Base-by-base conservation (phyloP, 2,329 filamentous ascomycete genomes). In the Eurotiales sp. region DNA sequence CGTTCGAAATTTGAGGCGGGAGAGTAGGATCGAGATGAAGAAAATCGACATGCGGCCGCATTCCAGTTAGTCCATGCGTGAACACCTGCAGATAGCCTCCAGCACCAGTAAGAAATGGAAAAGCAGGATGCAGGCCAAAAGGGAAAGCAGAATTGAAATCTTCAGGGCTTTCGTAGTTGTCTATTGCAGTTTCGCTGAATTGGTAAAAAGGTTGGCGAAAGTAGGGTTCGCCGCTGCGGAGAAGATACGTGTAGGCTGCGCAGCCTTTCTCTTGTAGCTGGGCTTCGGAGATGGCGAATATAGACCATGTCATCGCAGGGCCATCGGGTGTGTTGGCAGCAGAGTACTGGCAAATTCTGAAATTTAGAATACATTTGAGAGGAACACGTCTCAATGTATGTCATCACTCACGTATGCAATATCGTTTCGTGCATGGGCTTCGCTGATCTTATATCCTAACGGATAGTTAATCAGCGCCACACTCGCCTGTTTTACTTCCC, bases 241-340 rank as follows among this genome's bases (percentile, higher is more conserved):
- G 67, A 15, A 80, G 74, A 62, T 85, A 85, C 0, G 82, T 84
- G 61, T 80, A 84, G 6, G 78, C 74, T 2, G 81, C 77, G 61
- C 82, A 85, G 3, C 82, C 82, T 3, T 79, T 80, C 8, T 76
- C 76, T 7, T 78, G 80, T 4, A 84, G 69, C 36, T 78, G 72
- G 51, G 82, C 83, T 14, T 82, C 80, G 23, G 79, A 77, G 45
- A 85, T 77, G 49, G 77, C 77, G 62, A 83, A 85, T 4, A 83
- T 77, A 10, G 78, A 78, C 60, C 83, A 85, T 2, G 82, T 85
- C 82, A 85, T 85, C 5, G 78, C 82, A 2, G 82, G 82, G 0
- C 82, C 82, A 53, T 83, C 74, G 2, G 74, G 70, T 61, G 85
- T 82, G 42, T 80, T 81, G 22, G 78, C 77, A 2, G 81, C 80